Evolutionary conservation across 495 filamentous ascomycete species (phyloP).

Genomic region (Corynascus novoguineensis): DNA sequence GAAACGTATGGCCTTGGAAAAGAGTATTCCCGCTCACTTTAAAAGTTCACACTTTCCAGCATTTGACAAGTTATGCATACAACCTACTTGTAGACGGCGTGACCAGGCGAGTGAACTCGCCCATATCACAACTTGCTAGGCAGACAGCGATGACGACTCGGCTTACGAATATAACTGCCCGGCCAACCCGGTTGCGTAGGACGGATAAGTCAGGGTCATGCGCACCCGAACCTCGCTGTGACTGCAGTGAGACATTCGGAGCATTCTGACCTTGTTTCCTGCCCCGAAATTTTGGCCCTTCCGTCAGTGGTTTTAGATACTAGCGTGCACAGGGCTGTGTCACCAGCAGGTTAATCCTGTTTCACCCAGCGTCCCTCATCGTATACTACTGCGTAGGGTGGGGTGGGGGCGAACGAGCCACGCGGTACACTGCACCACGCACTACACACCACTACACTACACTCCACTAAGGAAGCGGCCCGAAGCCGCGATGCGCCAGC

Average conservation of each 20-base stretch:
- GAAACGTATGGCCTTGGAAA: no score
- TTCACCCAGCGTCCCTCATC: neutral
- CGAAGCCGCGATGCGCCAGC: neutral
- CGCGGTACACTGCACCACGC: conserved; percentile 4
- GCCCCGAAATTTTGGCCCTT: neutral
- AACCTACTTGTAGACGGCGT: no score
- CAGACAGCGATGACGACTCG: neutral
- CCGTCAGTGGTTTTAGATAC: neutral
- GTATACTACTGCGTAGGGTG: neutral
- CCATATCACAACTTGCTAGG: neutral
- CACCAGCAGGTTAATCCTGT: neutral
- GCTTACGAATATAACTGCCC: neutral
- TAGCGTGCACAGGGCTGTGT: neutral
- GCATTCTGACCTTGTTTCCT: neutral
- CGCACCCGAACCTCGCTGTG: neutral
- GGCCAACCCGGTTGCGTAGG: neutral
- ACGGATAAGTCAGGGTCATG: neutral
- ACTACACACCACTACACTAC: no score
- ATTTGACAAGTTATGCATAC: no score
- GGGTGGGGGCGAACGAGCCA: neutral
- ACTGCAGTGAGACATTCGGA: conserved; percentile 3
- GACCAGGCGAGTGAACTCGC: no score
- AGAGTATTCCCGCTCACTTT: no score
- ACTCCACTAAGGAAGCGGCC: no score
- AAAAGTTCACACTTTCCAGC: no score